These are phyloP conservation scores for Phylloporus sp. DNA, from an alignment of 768 basidiomycete species.

Conservation along the genomic window DNA sequence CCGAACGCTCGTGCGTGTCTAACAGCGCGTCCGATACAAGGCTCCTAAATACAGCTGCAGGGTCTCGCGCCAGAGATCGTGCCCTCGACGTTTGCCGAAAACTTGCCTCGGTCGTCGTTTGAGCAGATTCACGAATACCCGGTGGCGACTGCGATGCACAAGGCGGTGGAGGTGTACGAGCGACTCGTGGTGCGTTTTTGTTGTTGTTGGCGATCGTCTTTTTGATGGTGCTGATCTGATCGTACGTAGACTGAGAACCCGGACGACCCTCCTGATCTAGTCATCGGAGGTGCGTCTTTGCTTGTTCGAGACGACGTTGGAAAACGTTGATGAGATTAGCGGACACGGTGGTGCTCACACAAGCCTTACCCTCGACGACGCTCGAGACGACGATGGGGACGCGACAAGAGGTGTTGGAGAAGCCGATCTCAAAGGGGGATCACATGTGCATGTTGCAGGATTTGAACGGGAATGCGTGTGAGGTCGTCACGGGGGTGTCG, in stretches of 20 bases:
- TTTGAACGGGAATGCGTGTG: conserved; percentile 79
- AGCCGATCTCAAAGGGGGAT: conserved; percentile 73
- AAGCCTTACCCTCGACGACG: conserved; percentile 56
- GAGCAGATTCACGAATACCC: conserved; percentile 70
- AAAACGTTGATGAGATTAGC: conserved; percentile 45
- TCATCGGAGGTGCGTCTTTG: conserved; percentile 43
- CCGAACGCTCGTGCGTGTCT: conserved; percentile 55
- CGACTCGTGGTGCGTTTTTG: conserved; percentile 54
- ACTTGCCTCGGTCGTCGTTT: conserved; percentile 63
- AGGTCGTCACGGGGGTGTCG: conserved; percentile 88
- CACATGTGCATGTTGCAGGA: conserved; percentile 85
- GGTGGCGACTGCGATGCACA: conserved; percentile 68
- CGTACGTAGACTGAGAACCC: conserved; percentile 50
- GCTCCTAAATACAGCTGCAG: conserved; percentile 24
- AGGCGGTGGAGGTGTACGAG: conserved; percentile 85
- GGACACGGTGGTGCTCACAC: conserved; percentile 92
- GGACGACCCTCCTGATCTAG: conserved; percentile 72
- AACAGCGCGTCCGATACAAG: background rate
- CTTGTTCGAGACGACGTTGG: background rate
- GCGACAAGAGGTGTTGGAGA: conserved; percentile 81
- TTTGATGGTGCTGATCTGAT: no score
- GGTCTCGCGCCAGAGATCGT: conserved; percentile 66
- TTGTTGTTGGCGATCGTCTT: no score
- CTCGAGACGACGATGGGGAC: conserved; percentile 36
- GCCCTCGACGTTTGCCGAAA: conserved; percentile 76